Evolutionary conservation across 2,329 filamentous ascomycete species (phyloP).

Genomic region (Fusarium begoniae): DNA sequence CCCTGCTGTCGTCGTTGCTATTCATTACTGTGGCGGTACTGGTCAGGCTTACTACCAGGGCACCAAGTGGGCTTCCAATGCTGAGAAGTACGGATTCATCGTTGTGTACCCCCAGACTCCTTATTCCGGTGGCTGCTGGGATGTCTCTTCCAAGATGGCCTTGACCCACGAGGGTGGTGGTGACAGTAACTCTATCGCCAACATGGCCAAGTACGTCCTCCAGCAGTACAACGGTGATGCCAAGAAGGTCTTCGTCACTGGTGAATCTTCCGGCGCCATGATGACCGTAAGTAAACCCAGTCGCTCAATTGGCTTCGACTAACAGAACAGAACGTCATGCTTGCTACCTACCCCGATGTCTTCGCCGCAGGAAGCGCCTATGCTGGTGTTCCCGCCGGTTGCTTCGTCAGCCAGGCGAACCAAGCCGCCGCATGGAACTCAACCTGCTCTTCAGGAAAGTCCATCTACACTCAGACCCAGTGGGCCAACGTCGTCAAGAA

Average conservation of each 20-base stretch:
- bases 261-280: slow-evolving; percentile 19
- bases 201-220: slow-evolving; percentile 14
- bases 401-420: slow-evolving; percentile 9
- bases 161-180: slow-evolving; percentile 10
- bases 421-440: slow-evolving; percentile 12
- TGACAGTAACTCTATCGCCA: slow-evolving; percentile 8
- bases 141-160: slow-evolving; percentile 15
- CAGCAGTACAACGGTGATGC: slow-evolving; percentile 9
- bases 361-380: slow-evolving; percentile 13
- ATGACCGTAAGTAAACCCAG: slow-evolving; percentile 1
- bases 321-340: slow-evolving; percentile 7
- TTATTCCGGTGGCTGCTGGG: slow-evolving; percentile 15
- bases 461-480: neutral
- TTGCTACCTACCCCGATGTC: slow-evolving; percentile 1
- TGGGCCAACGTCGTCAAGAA: slow-evolving; percentile 19
- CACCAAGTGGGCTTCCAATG: slow-evolving; percentile 9
- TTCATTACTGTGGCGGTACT: slow-evolving; percentile 4
- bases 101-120: slow-evolving; percentile 18
- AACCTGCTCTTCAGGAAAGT: slow-evolving; percentile 3
- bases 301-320: neutral
- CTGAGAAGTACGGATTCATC: slow-evolving; percentile 17
- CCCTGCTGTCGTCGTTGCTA: slow-evolving; percentile 15
- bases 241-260: slow-evolving; percentile 15
- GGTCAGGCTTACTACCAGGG: slow-evolving; percentile 7
- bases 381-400: slow-evolving; percentile 8